Evolutionary conservation across 345 rosid species (phyloP).

Genomic region (Populus nigra): DNA sequence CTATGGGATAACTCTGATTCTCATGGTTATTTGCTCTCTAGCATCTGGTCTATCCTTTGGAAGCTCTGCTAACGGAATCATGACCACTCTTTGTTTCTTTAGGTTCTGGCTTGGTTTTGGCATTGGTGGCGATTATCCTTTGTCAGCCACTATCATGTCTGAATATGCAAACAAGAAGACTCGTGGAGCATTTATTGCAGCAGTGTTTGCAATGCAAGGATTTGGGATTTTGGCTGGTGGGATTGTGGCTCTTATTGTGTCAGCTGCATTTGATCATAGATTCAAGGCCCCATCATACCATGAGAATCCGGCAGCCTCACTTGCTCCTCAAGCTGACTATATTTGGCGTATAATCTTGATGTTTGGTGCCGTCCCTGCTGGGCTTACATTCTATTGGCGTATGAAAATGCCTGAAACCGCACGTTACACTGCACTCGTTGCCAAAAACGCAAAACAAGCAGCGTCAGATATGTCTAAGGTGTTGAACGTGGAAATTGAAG

Average conservation of each 20-base stretch:
- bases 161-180: slow-evolving; percentile 32
- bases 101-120: slow-evolving; percentile 36
- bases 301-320: not conserved
- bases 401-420: slow-evolving; percentile 37
- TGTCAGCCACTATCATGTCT: slow-evolving; percentile 34
- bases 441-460: slow-evolving; percentile 26
- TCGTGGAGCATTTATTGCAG: slow-evolving; percentile 30
- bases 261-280: slow-evolving; percentile 14
- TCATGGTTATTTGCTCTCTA: slow-evolving; percentile 24
- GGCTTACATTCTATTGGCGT: slow-evolving; percentile 27
- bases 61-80: not conserved
- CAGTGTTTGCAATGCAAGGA: slow-evolving; percentile 36
- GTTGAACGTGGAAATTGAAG: slow-evolving; percentile 5
- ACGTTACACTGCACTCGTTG: slow-evolving; percentile 28
- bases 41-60: slow-evolving; percentile 31
- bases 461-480: slow-evolving; percentile 31
- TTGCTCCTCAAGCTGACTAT: slow-evolving; percentile 24
- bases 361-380: slow-evolving; percentile 31
- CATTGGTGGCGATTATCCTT: slow-evolving; percentile 30
- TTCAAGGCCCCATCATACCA: slow-evolving; percentile 10
- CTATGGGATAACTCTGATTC: slow-evolving; percentile 27
- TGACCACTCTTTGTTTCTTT: slow-evolving; percentile 26
- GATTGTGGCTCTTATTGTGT: slow-evolving; percentile 15
- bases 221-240: slow-evolving; percentile 34
- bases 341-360: slow-evolving; percentile 29